Conservation (phyloP, 106 monocot genomes). For the Acorus calamus region DNA sequence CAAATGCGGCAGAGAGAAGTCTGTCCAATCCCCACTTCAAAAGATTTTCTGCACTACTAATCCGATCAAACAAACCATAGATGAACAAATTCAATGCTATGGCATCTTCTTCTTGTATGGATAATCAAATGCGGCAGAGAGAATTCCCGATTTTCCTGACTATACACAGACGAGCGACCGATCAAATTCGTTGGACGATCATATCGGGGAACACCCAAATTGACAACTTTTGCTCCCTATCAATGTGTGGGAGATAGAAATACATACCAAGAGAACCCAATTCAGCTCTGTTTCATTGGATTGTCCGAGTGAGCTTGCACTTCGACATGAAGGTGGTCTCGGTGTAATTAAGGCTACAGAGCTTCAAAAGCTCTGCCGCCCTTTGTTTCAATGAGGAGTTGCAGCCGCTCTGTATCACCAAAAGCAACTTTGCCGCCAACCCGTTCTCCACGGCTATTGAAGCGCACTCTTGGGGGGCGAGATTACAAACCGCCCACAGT, state of each 20-base stretch:
- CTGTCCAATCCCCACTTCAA: too few species aligned
- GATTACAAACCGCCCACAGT: constrained; percentile 49
- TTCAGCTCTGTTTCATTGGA: constrained; percentile 27
- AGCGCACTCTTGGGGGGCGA: constrained; percentile 68
- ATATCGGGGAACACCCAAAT: not conserved
- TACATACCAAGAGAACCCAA: not conserved
- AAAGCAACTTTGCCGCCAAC: constrained; percentile 60
- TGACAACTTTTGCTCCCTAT: not conserved
- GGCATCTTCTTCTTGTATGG: not conserved
- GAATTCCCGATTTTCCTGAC: constrained; percentile 4
- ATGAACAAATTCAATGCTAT: too few species aligned
- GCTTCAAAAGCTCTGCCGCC: constrained; percentile 68
- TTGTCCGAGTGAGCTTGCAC: constrained; percentile 76
- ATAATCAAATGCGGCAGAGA: constrained; percentile 4
- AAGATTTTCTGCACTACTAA: too few species aligned
- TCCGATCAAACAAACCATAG: too few species aligned
- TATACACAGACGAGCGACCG: constrained; percentile 9
- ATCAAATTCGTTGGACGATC: too few species aligned
- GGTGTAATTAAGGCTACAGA: constrained; percentile 72
- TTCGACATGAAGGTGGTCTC: constrained; percentile 68
- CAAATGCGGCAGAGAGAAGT: too few species aligned
- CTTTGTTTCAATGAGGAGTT: constrained; percentile 52
- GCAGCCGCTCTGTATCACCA: constrained; percentile 80
- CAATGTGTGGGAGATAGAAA: not conserved
- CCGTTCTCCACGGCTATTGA: constrained; percentile 58